Conservation (phyloP, 345 rosid genomes). For the Corchorus olitorius region DNA sequence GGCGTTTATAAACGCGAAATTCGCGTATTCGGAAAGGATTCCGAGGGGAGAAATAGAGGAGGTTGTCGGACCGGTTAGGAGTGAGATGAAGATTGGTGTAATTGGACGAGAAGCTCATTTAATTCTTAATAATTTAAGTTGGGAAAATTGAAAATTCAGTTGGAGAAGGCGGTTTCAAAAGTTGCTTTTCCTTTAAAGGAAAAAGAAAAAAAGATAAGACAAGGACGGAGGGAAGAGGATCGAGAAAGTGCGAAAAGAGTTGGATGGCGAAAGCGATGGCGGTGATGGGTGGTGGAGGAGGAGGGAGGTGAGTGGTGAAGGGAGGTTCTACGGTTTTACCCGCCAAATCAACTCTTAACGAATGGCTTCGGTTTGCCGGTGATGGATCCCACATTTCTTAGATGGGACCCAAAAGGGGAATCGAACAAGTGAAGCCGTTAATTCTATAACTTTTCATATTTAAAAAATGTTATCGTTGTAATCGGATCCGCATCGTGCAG, state of each 20-base stretch:
- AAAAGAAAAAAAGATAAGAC: background rate
- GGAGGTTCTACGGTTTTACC: slow-evolving; percentile 20
- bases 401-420: slow-evolving; percentile 6
- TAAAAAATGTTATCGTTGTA: background rate
- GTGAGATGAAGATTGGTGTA: slow-evolving; percentile 30
- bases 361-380: slow-evolving; percentile 23
- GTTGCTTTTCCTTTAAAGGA: no score
- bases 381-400: background rate
- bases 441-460: background rate
- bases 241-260: slow-evolving; percentile 12
- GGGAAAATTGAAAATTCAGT: background rate
- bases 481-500: background rate
- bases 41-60: slow-evolving; percentile 3
- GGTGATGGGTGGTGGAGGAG: background rate
- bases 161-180: background rate
- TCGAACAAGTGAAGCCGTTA: background rate
- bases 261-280: slow-evolving; percentile 9
- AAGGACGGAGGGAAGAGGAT: background rate
- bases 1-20: slow-evolving; percentile 50
- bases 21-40: slow-evolving; percentile 30
- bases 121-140: background rate
- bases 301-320: slow-evolving; percentile 3
- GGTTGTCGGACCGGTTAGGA: slow-evolving; percentile 30
- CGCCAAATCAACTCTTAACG: slow-evolving; percentile 16
- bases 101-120: slow-evolving; percentile 27